Evolutionary conservation across 768 basidiomycete species (phyloP).

Genomic region (Heimioporus sp.): DNA sequence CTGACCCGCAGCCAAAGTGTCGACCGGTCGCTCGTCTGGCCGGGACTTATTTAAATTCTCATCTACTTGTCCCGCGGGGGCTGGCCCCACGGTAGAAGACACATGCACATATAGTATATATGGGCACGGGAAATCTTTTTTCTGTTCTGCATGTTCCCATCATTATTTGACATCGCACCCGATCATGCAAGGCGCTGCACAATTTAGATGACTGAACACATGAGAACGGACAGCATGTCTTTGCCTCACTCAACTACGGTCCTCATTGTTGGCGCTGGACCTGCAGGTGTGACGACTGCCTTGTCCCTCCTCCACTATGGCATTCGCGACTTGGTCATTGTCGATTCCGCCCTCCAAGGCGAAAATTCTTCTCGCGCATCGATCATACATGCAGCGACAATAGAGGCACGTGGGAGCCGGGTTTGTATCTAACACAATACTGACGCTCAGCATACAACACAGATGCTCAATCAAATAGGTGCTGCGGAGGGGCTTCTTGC

Average conservation of each 20-base stretch:
- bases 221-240: constrained; percentile 2
- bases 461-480: neutral
- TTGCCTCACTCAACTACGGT: constrained; percentile 36
- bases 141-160: too few species aligned
- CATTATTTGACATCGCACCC: too few species aligned
- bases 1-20: too few species aligned
- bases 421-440: neutral
- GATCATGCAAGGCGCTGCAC: too few species aligned
- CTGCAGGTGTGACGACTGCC: constrained; percentile 43
- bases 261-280: constrained; percentile 48
- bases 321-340: constrained; percentile 37
- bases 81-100: too few species aligned
- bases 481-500: neutral
- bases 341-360: constrained; percentile 19
- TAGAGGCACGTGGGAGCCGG: constrained; percentile 36
- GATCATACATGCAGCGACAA: constrained; percentile 46
- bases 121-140: too few species aligned
- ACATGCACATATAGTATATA: too few species aligned
- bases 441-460: neutral
- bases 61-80: too few species aligned
- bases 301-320: constrained; percentile 41
- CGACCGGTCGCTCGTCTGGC: too few species aligned
- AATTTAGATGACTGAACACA: too few species aligned
- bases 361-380: constrained; percentile 41
- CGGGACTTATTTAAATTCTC: too few species aligned